Evolutionary conservation across 140 eudicot genomes (phyloP).

Genomic region (Oenanthe javanica): DNA sequence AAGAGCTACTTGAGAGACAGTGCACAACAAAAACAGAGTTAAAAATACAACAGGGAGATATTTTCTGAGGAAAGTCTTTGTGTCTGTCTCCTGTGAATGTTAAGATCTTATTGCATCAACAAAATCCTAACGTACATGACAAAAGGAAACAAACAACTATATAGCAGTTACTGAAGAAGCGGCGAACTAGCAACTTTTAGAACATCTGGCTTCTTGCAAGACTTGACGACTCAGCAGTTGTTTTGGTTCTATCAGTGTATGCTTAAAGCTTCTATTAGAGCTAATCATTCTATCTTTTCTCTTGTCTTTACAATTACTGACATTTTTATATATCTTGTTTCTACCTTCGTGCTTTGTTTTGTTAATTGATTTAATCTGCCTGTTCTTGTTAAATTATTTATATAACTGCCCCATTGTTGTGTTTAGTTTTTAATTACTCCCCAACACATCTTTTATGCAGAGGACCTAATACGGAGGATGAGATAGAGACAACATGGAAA

Average conservation of each 20-base stretch:
- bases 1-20: background rate
- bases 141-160: background rate
- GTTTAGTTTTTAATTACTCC: no score
- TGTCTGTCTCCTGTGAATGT: conserved; percentile 5
- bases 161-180: background rate
- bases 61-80: background rate
- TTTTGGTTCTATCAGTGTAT: no score
- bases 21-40: background rate
- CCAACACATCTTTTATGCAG: conserved; percentile 7
- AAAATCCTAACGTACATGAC: conserved; percentile 1
- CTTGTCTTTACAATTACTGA: no score
- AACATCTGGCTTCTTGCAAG: no score
- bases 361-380: no score
- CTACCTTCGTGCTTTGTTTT: no score
- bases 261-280: no score
- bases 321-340: no score
- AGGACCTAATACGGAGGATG: conserved; percentile 5
- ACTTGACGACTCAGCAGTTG: no score
- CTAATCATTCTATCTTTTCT: no score
- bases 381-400: no score
- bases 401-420: no score
- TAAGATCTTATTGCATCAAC: conserved; percentile 1
- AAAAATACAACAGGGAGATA: background rate
- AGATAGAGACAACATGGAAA: background rate
- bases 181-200: background rate